Base-by-base conservation (phyloP, 805 yeast genomes). In the Candida odintsovae region DNA sequence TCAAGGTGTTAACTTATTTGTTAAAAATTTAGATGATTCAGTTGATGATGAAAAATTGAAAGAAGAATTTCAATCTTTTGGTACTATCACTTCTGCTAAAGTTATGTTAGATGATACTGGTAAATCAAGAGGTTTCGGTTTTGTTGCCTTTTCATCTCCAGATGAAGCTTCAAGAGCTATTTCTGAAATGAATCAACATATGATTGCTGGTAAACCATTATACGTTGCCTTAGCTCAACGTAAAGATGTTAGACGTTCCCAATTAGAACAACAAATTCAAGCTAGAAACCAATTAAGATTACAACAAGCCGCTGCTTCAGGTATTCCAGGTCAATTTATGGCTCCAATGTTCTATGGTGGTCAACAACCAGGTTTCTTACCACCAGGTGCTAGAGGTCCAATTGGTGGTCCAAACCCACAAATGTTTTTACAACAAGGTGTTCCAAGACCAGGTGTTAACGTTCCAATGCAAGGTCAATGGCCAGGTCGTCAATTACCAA, bases 111-210 rank as follows among this genome's bases (percentile, higher is more conserved):
- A 88, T 67, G 97, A 90, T 63, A 69, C 80, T 52, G 97, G 96
- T 62, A 89, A 89, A 75, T 89, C 97, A 54, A 92, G 88, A 78
- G 98, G 98, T 58, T 94, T 94, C 69, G 99, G 99, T 65, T 94
- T 94, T 68, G 99, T 94, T 60, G 90, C 99, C 75, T 94, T 84
- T 86, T 82, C 96, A 47, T 72, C 94, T 55, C 97, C 98, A 65
- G 99, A 94, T 72, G 99, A 94, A 81, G 99, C 99, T 59, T 87
- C 96, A 63, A 90, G 89, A 76, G 99, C 99, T 56, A 89, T 92
- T 69, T 79, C 92, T 61, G 99, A 92, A 78, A 90, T 92, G 96
- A 90, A 92, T 82, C 97, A 90, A 75, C 86, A 90, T 69, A 86
- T 92, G 84, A 81, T 94, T 61, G 83, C 82, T 60, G 89, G 90